Conservation (phyloP, 1,284 basidiomycete genomes). For the Bothia castanella region DNA sequence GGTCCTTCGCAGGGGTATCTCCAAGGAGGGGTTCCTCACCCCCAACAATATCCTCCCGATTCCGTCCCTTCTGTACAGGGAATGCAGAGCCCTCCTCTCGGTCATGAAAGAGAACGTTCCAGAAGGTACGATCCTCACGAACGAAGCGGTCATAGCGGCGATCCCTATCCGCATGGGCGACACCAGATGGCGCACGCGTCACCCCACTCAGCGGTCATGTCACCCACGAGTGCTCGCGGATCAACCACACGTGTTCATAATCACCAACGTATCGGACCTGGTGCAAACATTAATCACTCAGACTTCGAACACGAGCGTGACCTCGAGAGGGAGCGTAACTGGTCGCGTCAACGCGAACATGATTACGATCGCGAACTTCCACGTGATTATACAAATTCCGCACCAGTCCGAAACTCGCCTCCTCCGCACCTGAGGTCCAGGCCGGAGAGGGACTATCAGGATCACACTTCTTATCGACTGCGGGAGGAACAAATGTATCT, state of each 20-base stretch:
- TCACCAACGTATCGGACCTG: constrained; percentile 66
- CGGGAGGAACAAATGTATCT: constrained; percentile 47
- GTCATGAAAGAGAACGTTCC: constrained; percentile 42
- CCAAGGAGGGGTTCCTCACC: constrained; percentile 30
- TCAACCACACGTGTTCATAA: constrained; percentile 46
- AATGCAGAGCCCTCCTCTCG: constrained; percentile 47
- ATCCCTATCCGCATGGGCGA: constrained; percentile 31
- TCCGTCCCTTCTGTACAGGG: constrained; percentile 41
- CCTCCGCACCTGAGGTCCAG: constrained; percentile 39
- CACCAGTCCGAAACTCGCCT: constrained; percentile 36
- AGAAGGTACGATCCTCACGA: constrained; percentile 43
- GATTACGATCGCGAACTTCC: constrained; percentile 41
- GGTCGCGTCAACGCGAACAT: constrained; percentile 46
- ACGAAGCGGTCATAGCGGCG: constrained; percentile 26
- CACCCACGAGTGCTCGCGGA: constrained; percentile 33
- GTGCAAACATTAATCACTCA: constrained; percentile 48
- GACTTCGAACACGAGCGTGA: constrained; percentile 46
- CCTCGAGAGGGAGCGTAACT: constrained; percentile 40
- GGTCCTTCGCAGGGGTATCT: constrained; percentile 35
- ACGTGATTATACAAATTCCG: constrained; percentile 31
- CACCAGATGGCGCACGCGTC: constrained; percentile 38
- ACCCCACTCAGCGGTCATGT: constrained; percentile 35
- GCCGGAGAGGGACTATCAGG: constrained; percentile 36
- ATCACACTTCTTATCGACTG: constrained; percentile 37
- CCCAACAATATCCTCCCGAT: constrained; percentile 45